Evolutionary conservation across 352 stramenopile species (phyloP).

Genomic region (Poterioochromonas sp.): DNA sequence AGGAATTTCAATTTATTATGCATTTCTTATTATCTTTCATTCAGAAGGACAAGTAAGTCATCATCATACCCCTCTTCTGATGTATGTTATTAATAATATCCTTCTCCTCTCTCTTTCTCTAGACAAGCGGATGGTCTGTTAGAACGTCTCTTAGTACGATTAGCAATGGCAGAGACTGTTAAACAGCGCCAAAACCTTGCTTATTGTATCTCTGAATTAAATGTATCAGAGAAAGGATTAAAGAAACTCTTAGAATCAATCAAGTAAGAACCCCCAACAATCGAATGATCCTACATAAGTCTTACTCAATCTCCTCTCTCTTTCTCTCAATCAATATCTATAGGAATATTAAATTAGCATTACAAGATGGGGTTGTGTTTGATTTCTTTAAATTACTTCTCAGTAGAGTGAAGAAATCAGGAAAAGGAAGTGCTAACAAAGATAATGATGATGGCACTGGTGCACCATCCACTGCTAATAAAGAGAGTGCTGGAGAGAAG

Average conservation of each 20-base stretch:
- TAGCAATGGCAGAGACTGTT: constrained; percentile 64
- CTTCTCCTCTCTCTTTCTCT: constrained; percentile 25
- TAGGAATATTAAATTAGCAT: constrained; percentile 65
- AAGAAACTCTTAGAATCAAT: constrained; percentile 83
- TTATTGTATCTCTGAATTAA: constrained; percentile 84
- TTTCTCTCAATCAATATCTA: not conserved
- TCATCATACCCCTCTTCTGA: too few species aligned
- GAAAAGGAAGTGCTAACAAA: constrained; percentile 18
- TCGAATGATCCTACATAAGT: constrained; percentile 31
- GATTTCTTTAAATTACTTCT: constrained; percentile 75
- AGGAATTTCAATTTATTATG: constrained; percentile 82
- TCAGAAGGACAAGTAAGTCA: constrained; percentile 87
- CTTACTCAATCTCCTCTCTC: constrained; percentile 31
- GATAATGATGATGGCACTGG: not conserved
- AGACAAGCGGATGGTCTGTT: constrained; percentile 63
- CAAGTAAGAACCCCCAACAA: constrained; percentile 55
- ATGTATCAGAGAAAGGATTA: constrained; percentile 83
- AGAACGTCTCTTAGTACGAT: constrained; percentile 87
- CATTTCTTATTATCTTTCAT: constrained; percentile 93
- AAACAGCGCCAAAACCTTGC: constrained; percentile 68
- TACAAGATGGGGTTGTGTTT: constrained; percentile 78
- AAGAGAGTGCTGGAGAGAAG: not conserved
- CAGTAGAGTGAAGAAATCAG: constrained; percentile 57
- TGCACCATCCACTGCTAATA: not conserved
- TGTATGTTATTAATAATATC: constrained; percentile 33